Conservation (phyloP, 2,329 filamentous ascomycete genomes). For the Stagonosporopsis rhizophila region DNA sequence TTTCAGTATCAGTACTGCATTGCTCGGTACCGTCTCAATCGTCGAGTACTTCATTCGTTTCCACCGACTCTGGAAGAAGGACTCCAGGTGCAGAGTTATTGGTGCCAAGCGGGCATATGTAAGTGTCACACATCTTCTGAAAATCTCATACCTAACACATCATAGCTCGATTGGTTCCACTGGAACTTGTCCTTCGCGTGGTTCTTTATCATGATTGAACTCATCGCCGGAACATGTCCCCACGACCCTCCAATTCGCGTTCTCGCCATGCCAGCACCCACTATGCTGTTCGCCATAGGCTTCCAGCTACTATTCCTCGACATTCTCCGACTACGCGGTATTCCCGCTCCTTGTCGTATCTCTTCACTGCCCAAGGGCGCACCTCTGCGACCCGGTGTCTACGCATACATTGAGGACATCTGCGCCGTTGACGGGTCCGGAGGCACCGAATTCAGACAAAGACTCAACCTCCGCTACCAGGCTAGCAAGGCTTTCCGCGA, state of each 20-base stretch:
- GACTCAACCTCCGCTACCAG: conserved; percentile 60
- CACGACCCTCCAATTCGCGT: conserved; percentile 59
- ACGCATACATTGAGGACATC: conserved; percentile 63
- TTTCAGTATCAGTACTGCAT: conserved; percentile 62
- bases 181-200: conserved; percentile 64
- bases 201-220: conserved; percentile 64
- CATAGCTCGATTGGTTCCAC: conserved; percentile 63
- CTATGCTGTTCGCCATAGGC: conserved; percentile 61
- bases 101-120: conserved; percentile 54
- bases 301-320: conserved; percentile 60
- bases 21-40: conserved; percentile 61
- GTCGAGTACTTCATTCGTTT: conserved; percentile 62
- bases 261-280: conserved; percentile 60
- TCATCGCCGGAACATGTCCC: conserved; percentile 60
- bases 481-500: conserved; percentile 61
- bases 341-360: conserved; percentile 59
- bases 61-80: conserved; percentile 58
- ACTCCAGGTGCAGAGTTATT: conserved; percentile 61
- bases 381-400: conserved; percentile 61
- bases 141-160: not conserved
- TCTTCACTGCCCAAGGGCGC: conserved; percentile 60
- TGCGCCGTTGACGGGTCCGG: conserved; percentile 61
- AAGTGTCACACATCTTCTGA: conserved; percentile 8
- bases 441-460: conserved; percentile 60
- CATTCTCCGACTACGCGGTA: conserved; percentile 53